Evolutionary conservation across 768 basidiomycete species (phyloP), one percentile per base, ranked within the genome.

Genomic region (Phanerochaete carnosa): DNA sequence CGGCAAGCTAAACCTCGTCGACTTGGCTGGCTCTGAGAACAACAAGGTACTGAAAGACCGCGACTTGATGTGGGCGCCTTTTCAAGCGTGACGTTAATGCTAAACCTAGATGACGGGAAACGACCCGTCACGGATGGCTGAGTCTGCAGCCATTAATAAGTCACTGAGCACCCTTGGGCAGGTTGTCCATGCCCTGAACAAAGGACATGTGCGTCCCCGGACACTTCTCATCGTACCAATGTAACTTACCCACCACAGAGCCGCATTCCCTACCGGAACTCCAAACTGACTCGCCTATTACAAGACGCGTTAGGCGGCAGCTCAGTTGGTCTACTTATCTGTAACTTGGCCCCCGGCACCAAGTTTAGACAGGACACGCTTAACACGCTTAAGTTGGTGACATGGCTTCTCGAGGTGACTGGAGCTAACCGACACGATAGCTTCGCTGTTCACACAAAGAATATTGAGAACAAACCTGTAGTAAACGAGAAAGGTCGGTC

Each of bases 21-120:
- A 95, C 74, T 81, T 95, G 28, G 94, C 94, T 19, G 94, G 94
- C 28, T 93, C 90, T 0, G 94, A 95, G 75, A 94, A 94, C 68
- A 95, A 94, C 72, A 95, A 92, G 74, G 86, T 86, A 37, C 19
- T n/a, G n/a, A n/a, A n/a, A n/a, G 13, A 29, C 30, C 16, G 3
- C 6, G 8, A 19, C 11, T 9, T 4, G 11, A 43, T 19, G 8
- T 43, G 33, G 15, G 7, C 8, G 39, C 39, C 16, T 19, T 43
- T 4, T 43, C 19, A 43, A 11, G 19, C 7, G 3, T 35, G 30
- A n/a, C 9, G 15, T 26, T 39, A 29, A 46, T 11, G 4, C 57
- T 13, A 35, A 22, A 35, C 15, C 6, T 63, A 87, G 79, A 79
- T 90, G 28, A 94, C 94, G 3, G 93, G 94, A 4, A 95, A 94